Evolutionary conservation across 805 yeast species (phyloP), one percentile per base, ranked within the genome.

Genomic region (Saccharomycopsis oosterbeekiorum): DNA sequence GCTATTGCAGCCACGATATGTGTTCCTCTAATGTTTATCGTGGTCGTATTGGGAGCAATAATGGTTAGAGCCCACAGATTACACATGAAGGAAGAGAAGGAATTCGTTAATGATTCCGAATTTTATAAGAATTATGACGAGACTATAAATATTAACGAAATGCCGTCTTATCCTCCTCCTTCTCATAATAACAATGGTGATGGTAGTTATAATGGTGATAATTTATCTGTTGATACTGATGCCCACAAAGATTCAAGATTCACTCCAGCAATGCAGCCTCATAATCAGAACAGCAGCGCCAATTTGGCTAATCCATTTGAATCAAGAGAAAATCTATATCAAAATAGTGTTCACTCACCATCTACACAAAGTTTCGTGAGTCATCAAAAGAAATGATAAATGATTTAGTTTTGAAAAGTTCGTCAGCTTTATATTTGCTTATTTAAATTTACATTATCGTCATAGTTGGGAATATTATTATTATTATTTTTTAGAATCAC

Each of bases 51-150:
- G 34, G 62, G 60, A 24, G 64, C 55, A 5, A 40, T 63, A 34
- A 40, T 61, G 4, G 9, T 58, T 12, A 58, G 64, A 58, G 59
- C 65, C 15, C 62, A 61, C 42, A 61, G 58, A 42, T 53, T 61
- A 15, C 62, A 63, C 41, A 56, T 59, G 37, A 60, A 56, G 37
- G 65, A 63, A 39, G 61, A 63, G 37, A 61, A 61, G 50, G 65
- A 63, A 40, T 59, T 61, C 34, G 56, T 53, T 36, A 61, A 61
- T 39, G 64, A 63, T 43, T 60, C 62, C 8, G 64, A 63, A 21
- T 63, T 63, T 50, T 63, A 63, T 47, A 63, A 63, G 39, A 63
- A 61, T 37, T 61, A 63, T 34, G 64, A 63, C 12, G 65, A 63
- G 55, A 61, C 51, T 34, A 61, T 63, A 12, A 59, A 37, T 47